A percentile compares a stretch with the other conserved stretches of the same genome.
phyloP scores from a whole-genome alignment of 441 rosid genomes.

The Monsonia emarginata region DNA sequence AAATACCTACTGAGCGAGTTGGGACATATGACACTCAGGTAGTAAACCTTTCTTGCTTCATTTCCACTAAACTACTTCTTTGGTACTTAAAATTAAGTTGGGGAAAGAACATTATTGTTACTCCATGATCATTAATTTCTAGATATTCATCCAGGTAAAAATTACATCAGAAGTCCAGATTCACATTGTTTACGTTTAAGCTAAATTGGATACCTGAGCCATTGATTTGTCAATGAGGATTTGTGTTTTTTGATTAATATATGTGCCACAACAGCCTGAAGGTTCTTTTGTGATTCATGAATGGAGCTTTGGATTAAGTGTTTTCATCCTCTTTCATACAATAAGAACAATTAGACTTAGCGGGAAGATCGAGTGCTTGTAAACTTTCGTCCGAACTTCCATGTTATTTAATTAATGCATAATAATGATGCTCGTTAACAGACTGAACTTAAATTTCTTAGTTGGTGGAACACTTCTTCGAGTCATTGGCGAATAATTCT shows the following conservation, averaged over 20 bases:
- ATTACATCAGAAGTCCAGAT: background rate
- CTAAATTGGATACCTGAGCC: background rate
- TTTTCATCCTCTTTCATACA: background rate
- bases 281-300: background rate
- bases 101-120: background rate
- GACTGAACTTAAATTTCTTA: background rate
- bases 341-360: background rate
- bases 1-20: constrained; percentile 70
- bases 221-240: background rate
- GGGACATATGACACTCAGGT: constrained; percentile 94
- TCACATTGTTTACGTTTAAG: background rate
- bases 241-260: background rate
- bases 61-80: background rate
- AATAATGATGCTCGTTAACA: background rate
- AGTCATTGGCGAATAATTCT: constrained; percentile 76
- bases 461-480: background rate
- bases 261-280: background rate
- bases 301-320: background rate
- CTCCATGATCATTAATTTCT: background rate
- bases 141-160: background rate
- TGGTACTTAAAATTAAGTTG: background rate
- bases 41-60: constrained; percentile 12
- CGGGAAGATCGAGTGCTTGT: background rate
- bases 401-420: background rate
- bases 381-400: background rate